Evolutionary conservation across 768 basidiomycete species (phyloP), one percentile per base, ranked within the genome.

Genomic region (Suillus alpinus): DNA sequence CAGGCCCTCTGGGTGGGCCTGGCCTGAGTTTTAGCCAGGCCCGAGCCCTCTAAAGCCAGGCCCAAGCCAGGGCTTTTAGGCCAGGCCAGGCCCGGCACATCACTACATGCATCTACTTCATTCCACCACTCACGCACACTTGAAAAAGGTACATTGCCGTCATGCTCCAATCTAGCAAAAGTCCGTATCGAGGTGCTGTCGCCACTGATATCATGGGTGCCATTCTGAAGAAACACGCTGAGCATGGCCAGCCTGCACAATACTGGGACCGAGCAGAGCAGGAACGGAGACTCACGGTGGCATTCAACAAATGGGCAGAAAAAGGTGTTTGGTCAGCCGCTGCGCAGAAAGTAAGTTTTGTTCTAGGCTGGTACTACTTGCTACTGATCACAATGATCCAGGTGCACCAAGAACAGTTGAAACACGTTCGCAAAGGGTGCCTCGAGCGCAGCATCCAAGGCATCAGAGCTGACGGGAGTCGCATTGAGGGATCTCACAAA

Each of bases 401-500:
- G 73, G 61, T 68, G 1, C 71, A 74, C 43, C 14, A 49, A 2
- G 66, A 69, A 1, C 73, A 74, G 63, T 41, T 75, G 6, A 52
- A 57, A 0, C 73, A 75, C n/a, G 66, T 74, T 4, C 7, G 16
- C 4, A 72, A 69, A 36, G 73, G 73, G 3, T 75, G 74, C 32
- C 62, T 75, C 0, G 49, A 63, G 0, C 59, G 69, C 0, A n/a
- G 52, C 1, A 58, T 60, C 0, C 49, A 68, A 20, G 74, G 70
- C 43, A 60, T 73, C 5, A 40, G 36, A 0, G 59, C 69, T 0
- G 68, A 75, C 47, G 68, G 74, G 0, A 73, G 71, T 16, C 66
- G 62, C 1, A 73, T 75, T 12, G 68, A 75, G 31, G 70, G 68
- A 0, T 66, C 59, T 1, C 72, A 73, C 57, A 74, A 73, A 43